These are phyloP conservation scores for Paracoccidioides lutzii DNA, from an alignment of 2,329 filamentous ascomycete species.

Conservation along the genomic window DNA sequence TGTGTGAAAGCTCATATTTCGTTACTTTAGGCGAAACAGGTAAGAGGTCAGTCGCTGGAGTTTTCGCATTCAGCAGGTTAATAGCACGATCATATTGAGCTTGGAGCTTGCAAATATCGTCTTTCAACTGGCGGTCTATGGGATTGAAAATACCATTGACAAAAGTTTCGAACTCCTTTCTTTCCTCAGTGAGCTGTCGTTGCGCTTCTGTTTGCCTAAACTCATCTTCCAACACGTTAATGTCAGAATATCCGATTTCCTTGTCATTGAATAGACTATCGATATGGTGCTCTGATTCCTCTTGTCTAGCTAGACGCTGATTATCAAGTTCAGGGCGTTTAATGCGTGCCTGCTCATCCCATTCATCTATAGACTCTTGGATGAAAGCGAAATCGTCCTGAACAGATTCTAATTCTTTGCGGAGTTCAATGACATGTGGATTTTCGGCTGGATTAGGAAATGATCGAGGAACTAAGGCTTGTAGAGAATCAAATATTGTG, in stretches of 20 bases:
- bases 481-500: slow-evolving; percentile 22
- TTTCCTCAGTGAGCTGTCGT: slow-evolving; percentile 40
- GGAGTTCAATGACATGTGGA: slow-evolving; percentile 21
- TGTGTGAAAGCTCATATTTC: slow-evolving; percentile 27
- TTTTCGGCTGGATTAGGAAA: slow-evolving; percentile 23
- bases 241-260: slow-evolving; percentile 46
- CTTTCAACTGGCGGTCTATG: slow-evolving; percentile 36
- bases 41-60: slow-evolving; percentile 18
- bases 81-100: slow-evolving; percentile 35
- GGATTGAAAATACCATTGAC: slow-evolving; percentile 38
- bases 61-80: slow-evolving; percentile 29
- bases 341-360: slow-evolving; percentile 35
- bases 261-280: slow-evolving; percentile 44
- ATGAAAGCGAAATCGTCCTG: slow-evolving; percentile 34
- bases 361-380: slow-evolving; percentile 27
- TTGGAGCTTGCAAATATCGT: slow-evolving; percentile 38
- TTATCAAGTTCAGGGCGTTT: slow-evolving; percentile 35
- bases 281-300: slow-evolving; percentile 40
- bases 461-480: slow-evolving; percentile 23
- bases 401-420: slow-evolving; percentile 23
- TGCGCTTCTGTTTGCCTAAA: slow-evolving; percentile 41
- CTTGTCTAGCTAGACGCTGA: slow-evolving; percentile 38
- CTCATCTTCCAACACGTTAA: slow-evolving; percentile 42
- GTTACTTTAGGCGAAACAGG: slow-evolving; percentile 7
- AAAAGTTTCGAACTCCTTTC: slow-evolving; percentile 40